phyloP scores from a whole-genome alignment of 257 asterid genomes.

The Linderniella brevidens region DNA sequence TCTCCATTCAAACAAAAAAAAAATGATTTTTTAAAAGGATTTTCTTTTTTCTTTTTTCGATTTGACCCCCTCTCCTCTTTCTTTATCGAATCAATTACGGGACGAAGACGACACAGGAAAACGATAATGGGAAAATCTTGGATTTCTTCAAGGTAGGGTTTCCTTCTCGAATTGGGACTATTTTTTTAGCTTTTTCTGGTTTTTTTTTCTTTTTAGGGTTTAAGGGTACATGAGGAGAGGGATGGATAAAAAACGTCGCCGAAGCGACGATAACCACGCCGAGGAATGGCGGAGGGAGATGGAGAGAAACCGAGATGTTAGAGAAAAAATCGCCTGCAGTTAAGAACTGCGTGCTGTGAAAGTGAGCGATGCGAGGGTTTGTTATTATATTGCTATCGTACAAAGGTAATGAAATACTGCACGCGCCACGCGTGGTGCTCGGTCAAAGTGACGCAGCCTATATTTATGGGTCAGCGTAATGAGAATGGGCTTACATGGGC shows the following conservation, averaged over 20 bases:
- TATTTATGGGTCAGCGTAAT: no score
- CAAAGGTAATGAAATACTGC: no score
- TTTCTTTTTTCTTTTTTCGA: not conserved
- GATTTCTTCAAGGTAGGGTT: no score
- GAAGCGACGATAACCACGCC: slow-evolving; percentile 5
- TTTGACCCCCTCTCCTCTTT: slow-evolving; percentile 7
- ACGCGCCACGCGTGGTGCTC: no score
- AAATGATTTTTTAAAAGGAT: not conserved
- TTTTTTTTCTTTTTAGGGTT: slow-evolving; percentile 3
- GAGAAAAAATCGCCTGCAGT: not conserved
- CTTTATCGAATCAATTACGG: slow-evolving; percentile 3
- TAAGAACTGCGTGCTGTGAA: slow-evolving; percentile 1
- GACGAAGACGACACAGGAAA: not conserved
- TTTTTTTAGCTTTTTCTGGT: not conserved
- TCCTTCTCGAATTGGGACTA: not conserved
- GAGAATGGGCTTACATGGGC: no score
- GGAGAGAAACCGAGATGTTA: no score
- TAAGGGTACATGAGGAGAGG: slow-evolving; percentile 5
- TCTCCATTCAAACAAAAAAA: not conserved
- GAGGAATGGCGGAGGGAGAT: slow-evolving; percentile 2
- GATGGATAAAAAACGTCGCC: slow-evolving; percentile 7
- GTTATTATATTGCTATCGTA: no score
- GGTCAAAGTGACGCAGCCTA: no score
- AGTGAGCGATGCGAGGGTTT: not conserved
- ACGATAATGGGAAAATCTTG: not conserved